Conservation (phyloP, 306 rosid species). For the Albizia julibrissin region DNA sequence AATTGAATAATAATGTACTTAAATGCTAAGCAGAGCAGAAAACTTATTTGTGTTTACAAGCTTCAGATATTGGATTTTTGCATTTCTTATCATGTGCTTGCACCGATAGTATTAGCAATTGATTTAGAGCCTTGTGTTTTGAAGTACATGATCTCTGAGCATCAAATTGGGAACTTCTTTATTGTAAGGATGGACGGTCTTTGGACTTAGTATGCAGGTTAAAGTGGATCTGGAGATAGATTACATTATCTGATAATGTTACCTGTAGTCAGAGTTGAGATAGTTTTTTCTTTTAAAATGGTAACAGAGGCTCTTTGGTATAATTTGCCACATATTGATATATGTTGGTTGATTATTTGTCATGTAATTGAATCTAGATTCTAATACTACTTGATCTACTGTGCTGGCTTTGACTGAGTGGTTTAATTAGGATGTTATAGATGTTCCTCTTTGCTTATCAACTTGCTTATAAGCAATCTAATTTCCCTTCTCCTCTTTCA, state of each 20-base stretch:
- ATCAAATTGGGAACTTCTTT: background rate
- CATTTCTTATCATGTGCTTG: background rate
- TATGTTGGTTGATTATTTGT: background rate
- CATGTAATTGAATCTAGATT: background rate
- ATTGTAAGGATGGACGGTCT: background rate
- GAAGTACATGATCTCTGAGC: background rate
- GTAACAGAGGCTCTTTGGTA: background rate
- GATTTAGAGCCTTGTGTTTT: background rate
- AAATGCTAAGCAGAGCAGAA: background rate
- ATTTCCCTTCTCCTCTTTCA: slow-evolving; percentile 13
- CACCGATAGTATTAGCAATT: background rate
- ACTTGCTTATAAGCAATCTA: background rate
- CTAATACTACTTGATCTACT: background rate
- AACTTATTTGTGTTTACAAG: background rate
- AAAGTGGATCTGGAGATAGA: background rate
- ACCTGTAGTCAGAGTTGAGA: slow-evolving; percentile 13
- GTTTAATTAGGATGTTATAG: background rate
- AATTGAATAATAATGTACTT: background rate
- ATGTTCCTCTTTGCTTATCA: slow-evolving; percentile 10
- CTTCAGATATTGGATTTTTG: background rate
- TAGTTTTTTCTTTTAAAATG: background rate
- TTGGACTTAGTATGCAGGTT: background rate
- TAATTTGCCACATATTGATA: background rate
- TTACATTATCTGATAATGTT: background rate
- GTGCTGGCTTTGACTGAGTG: background rate